Conservation (phyloP, 352 stramenopile species). For the Chrysophaeum taylorii region DNA sequence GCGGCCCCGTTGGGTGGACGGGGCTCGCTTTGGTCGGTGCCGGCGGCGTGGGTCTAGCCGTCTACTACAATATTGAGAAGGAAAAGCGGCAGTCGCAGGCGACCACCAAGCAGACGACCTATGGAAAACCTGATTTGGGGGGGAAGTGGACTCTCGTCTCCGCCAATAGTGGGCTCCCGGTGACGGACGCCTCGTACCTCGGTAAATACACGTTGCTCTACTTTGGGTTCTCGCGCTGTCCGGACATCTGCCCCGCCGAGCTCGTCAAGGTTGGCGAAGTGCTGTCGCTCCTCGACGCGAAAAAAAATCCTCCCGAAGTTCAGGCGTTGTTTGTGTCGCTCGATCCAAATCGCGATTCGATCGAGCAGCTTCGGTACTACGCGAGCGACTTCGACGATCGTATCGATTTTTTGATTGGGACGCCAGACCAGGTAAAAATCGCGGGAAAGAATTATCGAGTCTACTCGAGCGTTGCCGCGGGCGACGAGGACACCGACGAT, state of each 20-base stretch:
- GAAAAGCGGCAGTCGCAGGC: conserved; percentile 43
- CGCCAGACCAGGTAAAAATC: conserved; percentile 82
- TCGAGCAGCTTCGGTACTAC: conserved; percentile 89
- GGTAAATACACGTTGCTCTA: conserved; percentile 87
- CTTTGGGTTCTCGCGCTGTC: conserved; percentile 98
- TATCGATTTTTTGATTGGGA: conserved; percentile 61
- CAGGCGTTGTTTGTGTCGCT: conserved; percentile 83
- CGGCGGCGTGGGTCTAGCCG: conserved; percentile 56
- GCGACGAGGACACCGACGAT: conserved; percentile 86
- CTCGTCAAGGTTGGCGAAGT: conserved; percentile 93
- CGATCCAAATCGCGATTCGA: conserved; percentile 88
- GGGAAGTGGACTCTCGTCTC: conserved; percentile 66
- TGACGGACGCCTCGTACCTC: conserved; percentile 75
- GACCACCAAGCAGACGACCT: conserved; percentile 62
- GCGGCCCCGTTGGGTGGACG: conserved; percentile 65
- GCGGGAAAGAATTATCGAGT: conserved; percentile 96
- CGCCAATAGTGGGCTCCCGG: conserved; percentile 54
- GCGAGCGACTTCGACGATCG: conserved; percentile 74
- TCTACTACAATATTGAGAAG: conserved; percentile 77
- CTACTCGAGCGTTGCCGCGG: conserved; percentile 81
- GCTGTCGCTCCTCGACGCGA: conserved; percentile 70
- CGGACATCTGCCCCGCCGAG: conserved; percentile 98
- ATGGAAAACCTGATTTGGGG: conserved; percentile 76
- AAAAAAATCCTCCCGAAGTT: conserved; percentile 45
- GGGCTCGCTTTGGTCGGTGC: conserved; percentile 57